Base-by-base conservation (phyloP, 1,284 basidiomycete genomes). In the Trichosporon asahii region DNA sequence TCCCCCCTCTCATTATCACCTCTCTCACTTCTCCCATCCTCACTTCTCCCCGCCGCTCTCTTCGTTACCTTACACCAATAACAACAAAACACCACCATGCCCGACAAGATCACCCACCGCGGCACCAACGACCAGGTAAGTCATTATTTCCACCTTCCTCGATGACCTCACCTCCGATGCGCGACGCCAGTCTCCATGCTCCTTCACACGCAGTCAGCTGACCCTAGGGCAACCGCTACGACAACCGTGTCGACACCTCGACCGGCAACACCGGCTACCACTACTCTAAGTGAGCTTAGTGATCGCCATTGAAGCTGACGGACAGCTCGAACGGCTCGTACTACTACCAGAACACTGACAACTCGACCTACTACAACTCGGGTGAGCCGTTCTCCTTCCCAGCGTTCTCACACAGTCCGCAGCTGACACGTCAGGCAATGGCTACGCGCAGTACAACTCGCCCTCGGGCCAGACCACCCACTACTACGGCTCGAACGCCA, bases 331-430 rank as follows among this genome's bases (percentile, higher is more conserved):
- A 89, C 69, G 87, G 86, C 2, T 86, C 86, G 70, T 89, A 89
- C 81, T 89, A 89, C 74, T 89, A 89, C 80, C 75, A 73, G 69
- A 89, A 89, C 82, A 84, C 88, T 40, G 84, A 89, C 68, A 87
- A 87, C 0, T 89, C 88, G 0, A 89, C 83, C 2, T 89, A 90
- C 75, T 86, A 89, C 76, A 86, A 89, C 77, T 84, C 57, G 49
- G 79, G 79, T 77, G 66, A 60, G 75, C 63, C 9, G 7, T 23
- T 2, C 60, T 23, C 29, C 37, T 3, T 12, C 23, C 8, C 35
- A 27, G 29, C n/a, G n/a, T 15, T 40, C 1, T 6, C 23, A 25
- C 7, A 31, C 27, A 25, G 21, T 12, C 8, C 35, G 18, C n/a
- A 23, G 60, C 64, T 73, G 65, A 66, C 66, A 1, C 9, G 49